Conservation (phyloP, 306 rosid genomes). For the Astragalus membranaceus region DNA sequence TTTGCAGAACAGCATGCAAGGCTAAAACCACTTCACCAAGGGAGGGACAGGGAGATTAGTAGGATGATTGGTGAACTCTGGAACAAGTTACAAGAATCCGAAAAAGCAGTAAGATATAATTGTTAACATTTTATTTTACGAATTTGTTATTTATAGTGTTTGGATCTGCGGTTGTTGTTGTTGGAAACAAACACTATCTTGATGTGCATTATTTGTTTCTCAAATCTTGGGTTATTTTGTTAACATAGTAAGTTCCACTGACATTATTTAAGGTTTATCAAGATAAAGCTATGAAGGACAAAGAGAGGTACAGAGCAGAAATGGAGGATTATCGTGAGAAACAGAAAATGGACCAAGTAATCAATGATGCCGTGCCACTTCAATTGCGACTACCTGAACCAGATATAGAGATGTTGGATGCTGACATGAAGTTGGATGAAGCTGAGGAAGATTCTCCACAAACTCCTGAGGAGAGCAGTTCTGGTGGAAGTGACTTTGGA, state of each 20-base stretch:
- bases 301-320: conserved; percentile 69
- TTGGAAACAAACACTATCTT: too few species aligned
- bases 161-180: too few species aligned
- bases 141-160: too few species aligned
- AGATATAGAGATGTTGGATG: conserved; percentile 33
- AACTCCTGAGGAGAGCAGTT: conserved; percentile 44
- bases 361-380: conserved; percentile 70
- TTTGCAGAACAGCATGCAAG: conserved; percentile 91
- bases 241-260: neutral
- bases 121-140: too few species aligned
- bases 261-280: conserved; percentile 59
- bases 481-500: conserved; percentile 47
- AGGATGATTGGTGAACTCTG: conserved; percentile 89
- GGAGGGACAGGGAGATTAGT: conserved; percentile 86
- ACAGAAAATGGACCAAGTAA: conserved; percentile 41
- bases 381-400: conserved; percentile 59
- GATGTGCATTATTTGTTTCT: too few species aligned
- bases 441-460: conserved; percentile 33
- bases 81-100: conserved; percentile 63
- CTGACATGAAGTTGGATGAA: conserved; percentile 39
- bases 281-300: conserved; percentile 79
- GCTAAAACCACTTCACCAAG: conserved; percentile 68
- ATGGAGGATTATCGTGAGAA: conserved; percentile 80
- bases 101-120: conserved; percentile 62
- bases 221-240: neutral